A percentile compares a stretch with the other conserved stretches of the same genome.
These are phyloP conservation scores for Funneliformis geosporum DNA, from an alignment of 192 early-diverging fungal genomes.

Conservation along the genomic window DNA sequence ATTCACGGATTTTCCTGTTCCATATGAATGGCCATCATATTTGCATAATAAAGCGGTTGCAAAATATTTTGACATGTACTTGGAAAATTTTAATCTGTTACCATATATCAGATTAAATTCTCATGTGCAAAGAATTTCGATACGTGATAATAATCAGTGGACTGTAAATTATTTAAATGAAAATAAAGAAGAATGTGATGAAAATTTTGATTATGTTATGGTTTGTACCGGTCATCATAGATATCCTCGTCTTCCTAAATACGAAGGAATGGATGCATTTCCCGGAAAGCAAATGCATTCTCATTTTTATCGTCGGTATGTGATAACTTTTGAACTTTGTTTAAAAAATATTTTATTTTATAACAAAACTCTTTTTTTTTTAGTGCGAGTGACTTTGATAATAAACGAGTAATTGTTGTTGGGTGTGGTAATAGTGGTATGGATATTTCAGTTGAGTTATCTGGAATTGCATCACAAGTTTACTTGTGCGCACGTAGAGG, in stretches of 20 bases:
- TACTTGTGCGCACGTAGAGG: conserved; percentile 48
- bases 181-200: conserved; percentile 38
- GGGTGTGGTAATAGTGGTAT: conserved; percentile 62
- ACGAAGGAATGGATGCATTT: conserved; percentile 52
- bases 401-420: conserved; percentile 57
- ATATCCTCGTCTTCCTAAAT: conserved; percentile 54
- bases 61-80: conserved; percentile 56
- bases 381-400: conserved; percentile 51
- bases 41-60: conserved; percentile 51
- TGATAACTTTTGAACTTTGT: neutral
- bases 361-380: no score
- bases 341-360: no score
- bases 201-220: conserved; percentile 64
- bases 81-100: conserved; percentile 49
- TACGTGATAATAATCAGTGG: conserved; percentile 39
- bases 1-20: conserved; percentile 63
- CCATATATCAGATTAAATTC: conserved; percentile 57
- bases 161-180: neutral
- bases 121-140: conserved; percentile 48
- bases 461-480: conserved; percentile 52
- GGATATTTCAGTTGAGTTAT: conserved; percentile 60
- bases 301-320: conserved; percentile 56
- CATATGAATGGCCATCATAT: conserved; percentile 59
- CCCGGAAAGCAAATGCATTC: conserved; percentile 58
- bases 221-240: conserved; percentile 63